These are phyloP conservation scores for Colletotrichum gigasporum DNA, from an alignment of 2,329 filamentous ascomycete species.

Conservation along the genomic window DNA sequence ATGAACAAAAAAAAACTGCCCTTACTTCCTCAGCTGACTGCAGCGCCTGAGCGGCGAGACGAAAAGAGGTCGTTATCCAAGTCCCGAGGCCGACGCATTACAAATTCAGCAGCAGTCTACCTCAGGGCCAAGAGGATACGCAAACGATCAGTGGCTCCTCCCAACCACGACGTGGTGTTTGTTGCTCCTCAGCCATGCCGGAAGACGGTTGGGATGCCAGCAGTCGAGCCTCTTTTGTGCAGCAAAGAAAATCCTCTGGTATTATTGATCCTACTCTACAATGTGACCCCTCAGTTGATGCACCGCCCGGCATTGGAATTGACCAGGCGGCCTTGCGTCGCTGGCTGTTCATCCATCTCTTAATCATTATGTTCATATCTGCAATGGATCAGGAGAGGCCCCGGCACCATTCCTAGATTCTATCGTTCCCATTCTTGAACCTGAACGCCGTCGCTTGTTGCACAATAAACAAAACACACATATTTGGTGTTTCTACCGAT, in stretches of 20 bases:
- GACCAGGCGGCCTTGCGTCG: neutral
- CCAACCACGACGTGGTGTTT: no score
- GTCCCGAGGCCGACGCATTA: no score
- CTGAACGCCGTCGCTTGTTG: conserved; percentile 25
- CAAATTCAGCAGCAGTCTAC: no score
- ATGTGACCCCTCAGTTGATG: neutral
- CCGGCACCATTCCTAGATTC: neutral
- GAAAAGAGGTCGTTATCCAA: no score
- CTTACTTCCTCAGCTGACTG: neutral
- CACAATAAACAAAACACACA: neutral
- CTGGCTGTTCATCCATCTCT: neutral
- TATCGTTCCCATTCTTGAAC: neutral
- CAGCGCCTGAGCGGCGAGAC: neutral
- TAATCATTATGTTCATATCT: neutral
- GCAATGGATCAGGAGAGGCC: neutral
- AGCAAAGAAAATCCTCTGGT: no score
- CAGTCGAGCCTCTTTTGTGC: no score
- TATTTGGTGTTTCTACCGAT: conserved; percentile 8
- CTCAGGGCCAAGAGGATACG: no score
- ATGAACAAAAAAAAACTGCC: conserved; percentile 9
- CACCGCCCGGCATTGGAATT: neutral
- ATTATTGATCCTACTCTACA: neutral
- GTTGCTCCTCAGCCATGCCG: no score
- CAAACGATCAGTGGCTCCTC: no score
- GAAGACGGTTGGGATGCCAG: no score